Evolutionary conservation across 1,284 basidiomycete species (phyloP).

Genomic region (Apiotrichum montevideense): DNA sequence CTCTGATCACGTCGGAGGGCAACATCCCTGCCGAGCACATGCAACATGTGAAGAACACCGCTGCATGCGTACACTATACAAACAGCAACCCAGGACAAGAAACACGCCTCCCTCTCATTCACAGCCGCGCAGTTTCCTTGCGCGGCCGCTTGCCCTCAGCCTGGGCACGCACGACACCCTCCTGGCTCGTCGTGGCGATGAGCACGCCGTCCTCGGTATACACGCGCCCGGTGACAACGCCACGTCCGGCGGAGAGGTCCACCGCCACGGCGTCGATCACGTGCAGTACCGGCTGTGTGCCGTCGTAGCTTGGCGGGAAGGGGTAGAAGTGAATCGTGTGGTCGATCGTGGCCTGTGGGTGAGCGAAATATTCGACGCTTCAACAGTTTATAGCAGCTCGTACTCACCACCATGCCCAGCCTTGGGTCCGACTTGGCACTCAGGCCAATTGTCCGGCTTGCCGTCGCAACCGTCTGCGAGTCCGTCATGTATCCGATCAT

Average conservation of each 20-base stretch:
- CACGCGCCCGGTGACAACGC: slow-evolving; percentile 67
- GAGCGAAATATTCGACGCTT: too few relatives aligned
- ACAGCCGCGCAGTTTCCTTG: slow-evolving; percentile 1
- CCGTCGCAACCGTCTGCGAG: slow-evolving; percentile 65
- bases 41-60: too few relatives aligned
- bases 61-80: too few relatives aligned
- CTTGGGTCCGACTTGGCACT: slow-evolving; percentile 44
- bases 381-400: not conserved
- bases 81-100: not conserved
- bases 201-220: slow-evolving; percentile 66
- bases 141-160: slow-evolving; percentile 2
- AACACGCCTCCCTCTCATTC: too few relatives aligned
- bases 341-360: slow-evolving; percentile 65
- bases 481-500: slow-evolving; percentile 83
- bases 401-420: slow-evolving; percentile 65
- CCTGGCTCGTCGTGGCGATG: slow-evolving; percentile 72
- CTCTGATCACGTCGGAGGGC: too few relatives aligned
- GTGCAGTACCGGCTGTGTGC: slow-evolving; percentile 72
- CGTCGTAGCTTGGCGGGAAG: slow-evolving; percentile 65
- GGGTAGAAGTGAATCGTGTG: slow-evolving; percentile 77
- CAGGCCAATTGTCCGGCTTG: slow-evolving; percentile 59
- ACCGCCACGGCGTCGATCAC: slow-evolving; percentile 64
- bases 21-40: too few relatives aligned
- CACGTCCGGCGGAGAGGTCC: slow-evolving; percentile 60
- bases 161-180: slow-evolving; percentile 57